These are phyloP conservation scores for Botryotinia calthae DNA, from an alignment of 2,329 filamentous ascomycete species.

Conservation along the genomic window DNA sequence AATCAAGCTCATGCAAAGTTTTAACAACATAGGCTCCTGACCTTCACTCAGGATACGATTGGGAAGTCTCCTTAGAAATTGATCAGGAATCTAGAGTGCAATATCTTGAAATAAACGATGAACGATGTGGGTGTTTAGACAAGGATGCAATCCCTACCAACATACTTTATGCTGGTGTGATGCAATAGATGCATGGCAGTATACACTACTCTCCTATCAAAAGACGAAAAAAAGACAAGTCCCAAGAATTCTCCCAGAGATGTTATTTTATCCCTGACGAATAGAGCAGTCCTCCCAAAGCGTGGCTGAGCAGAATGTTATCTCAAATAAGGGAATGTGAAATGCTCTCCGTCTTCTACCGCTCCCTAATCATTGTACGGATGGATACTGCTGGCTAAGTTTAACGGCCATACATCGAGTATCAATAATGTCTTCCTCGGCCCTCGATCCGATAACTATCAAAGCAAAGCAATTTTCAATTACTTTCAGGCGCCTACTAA, in stretches of 20 bases:
- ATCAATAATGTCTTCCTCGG: background rate
- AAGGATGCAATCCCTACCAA: background rate
- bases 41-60: background rate
- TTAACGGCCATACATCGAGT: background rate
- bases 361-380: background rate
- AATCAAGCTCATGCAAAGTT: background rate
- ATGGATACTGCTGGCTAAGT: background rate
- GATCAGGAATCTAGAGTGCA: background rate
- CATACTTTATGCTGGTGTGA: background rate
- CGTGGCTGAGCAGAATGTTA: background rate
- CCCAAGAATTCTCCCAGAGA: background rate
- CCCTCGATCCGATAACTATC: background rate
- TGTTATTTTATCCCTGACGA: background rate
- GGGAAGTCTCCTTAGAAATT: background rate
- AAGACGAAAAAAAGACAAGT: background rate
- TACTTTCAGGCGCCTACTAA: background rate
- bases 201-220: background rate
- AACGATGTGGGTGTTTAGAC: background rate
- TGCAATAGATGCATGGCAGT: background rate
- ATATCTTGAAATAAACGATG: background rate
- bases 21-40: background rate
- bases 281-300: background rate
- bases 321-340: background rate
- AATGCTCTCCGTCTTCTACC: background rate
- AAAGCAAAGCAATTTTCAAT: background rate